Evolutionary conservation across 176 grass and related monocot genomes (phyloP).

Genomic region (Zea luxurians): DNA sequence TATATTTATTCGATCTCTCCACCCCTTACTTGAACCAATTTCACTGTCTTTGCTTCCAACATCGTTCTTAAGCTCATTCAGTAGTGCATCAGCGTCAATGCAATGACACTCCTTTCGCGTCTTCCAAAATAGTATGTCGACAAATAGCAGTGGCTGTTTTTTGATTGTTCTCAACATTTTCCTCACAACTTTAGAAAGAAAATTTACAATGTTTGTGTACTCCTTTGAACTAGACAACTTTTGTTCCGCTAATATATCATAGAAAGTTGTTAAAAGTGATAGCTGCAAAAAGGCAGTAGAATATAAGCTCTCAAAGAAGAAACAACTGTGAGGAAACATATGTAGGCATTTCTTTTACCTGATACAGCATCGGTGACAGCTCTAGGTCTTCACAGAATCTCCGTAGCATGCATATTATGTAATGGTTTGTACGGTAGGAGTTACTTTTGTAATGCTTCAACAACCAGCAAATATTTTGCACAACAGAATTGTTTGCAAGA

Average conservation of each 20-base stretch:
- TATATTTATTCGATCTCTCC: conserved; percentile 61
- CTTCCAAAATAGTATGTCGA: conserved; percentile 96
- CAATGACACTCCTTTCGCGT: conserved; percentile 84
- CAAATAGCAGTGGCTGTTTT: conserved; percentile 85
- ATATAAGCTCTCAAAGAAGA: conserved; percentile 33
- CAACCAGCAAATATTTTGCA: conserved; percentile 95
- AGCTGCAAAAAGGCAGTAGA: conserved; percentile 62
- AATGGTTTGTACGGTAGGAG: conserved; percentile 82
- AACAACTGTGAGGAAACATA: conserved; percentile 11
- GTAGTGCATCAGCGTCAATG: conserved; percentile 70
- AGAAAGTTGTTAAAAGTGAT: conserved; percentile 77
- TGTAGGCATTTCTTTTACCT: conserved; percentile 54
- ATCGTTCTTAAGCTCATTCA: conserved; percentile 63
- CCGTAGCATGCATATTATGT: conserved; percentile 89
- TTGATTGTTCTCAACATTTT: conserved; percentile 84
- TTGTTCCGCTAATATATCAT: conserved; percentile 82
- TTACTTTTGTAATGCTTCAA: conserved; percentile 90
- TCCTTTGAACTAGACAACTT: conserved; percentile 70
- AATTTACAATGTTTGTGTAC: conserved; percentile 72
- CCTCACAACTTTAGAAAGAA: conserved; percentile 88
- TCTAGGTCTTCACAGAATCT: conserved; percentile 93
- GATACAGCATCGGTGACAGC: conserved; percentile 90
- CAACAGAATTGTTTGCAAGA: conserved; percentile 80
- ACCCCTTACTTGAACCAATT: conserved; percentile 47
- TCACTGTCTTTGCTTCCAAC: conserved; percentile 40